A percentile compares a stretch with the other conserved stretches of the same genome.
These are phyloP conservation scores for Sugiyamaella valdiviana DNA, from an alignment of 805 yeast genomes.

Conservation along the genomic window DNA sequence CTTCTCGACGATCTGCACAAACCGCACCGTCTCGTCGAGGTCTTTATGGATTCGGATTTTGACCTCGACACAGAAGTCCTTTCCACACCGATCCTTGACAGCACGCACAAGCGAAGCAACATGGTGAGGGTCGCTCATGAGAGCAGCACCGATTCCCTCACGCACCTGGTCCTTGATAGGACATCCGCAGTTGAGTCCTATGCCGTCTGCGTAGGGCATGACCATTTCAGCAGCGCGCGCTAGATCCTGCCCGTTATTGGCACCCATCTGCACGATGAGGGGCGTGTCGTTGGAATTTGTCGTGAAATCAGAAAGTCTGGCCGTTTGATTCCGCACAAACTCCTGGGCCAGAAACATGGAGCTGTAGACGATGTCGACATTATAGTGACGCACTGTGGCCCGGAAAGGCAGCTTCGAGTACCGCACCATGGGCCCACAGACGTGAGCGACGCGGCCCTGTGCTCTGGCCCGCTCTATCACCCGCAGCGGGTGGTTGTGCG, in stretches of 20 bases:
- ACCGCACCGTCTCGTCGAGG: slow-evolving; percentile 60
- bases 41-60: slow-evolving; percentile 85
- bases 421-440: slow-evolving; percentile 95
- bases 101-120: slow-evolving; percentile 80
- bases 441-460: slow-evolving; percentile 50
- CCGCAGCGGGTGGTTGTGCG: slow-evolving; percentile 47
- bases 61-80: slow-evolving; percentile 71
- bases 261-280: slow-evolving; percentile 85
- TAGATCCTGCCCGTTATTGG: slow-evolving; percentile 75
- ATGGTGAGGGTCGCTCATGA: slow-evolving; percentile 74
- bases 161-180: slow-evolving; percentile 92
- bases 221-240: slow-evolving; percentile 80
- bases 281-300: slow-evolving; percentile 67
- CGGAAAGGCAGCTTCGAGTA: slow-evolving; percentile 92
- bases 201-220: slow-evolving; percentile 86
- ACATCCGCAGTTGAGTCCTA: slow-evolving; percentile 95
- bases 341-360: slow-evolving; percentile 97
- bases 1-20: slow-evolving; percentile 66
- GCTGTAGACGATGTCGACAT: slow-evolving; percentile 78
- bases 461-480: slow-evolving; percentile 43
- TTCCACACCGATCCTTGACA: slow-evolving; percentile 70
- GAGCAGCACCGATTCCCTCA: slow-evolving; percentile 95
- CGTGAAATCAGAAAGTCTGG: slow-evolving; percentile 78
- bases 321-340: slow-evolving; percentile 76
- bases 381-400: slow-evolving; percentile 64